phyloP scores from a whole-genome alignment of 2,329 filamentous ascomycete species.

The Aspergillus sojae region DNA sequence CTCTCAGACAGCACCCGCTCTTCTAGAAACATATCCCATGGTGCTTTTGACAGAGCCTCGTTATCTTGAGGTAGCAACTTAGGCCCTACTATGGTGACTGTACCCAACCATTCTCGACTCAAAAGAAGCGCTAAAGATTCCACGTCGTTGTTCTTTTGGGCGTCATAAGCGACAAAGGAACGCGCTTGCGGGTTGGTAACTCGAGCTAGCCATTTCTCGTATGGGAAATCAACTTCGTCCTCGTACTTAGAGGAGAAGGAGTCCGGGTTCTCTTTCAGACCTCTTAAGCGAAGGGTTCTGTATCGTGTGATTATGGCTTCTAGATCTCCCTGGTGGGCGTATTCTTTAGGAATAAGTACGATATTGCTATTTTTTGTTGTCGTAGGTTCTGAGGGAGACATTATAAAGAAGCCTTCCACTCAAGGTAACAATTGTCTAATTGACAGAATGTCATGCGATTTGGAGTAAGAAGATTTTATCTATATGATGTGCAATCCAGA shows the following conservation, averaged over 20 bases:
- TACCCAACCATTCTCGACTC: constrained; percentile 3
- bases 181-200: constrained; percentile 3
- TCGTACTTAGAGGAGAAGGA: constrained; percentile 10
- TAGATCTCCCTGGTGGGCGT: neutral
- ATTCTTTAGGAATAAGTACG: neutral
- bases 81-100: constrained; percentile 4
- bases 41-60: neutral
- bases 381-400: neutral
- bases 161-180: neutral
- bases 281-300: constrained; percentile 4
- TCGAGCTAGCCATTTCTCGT: constrained; percentile 5
- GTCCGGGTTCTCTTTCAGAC: constrained; percentile 6
- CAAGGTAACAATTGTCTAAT: neutral
- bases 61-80: neutral
- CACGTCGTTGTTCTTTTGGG: no score
- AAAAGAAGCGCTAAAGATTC: neutral
- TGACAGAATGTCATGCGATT: neutral
- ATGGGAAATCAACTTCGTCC: constrained; percentile 3
- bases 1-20: neutral
- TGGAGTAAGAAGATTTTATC: neutral
- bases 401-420: neutral
- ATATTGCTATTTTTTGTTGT: neutral
- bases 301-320: constrained; percentile 6
- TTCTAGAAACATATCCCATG: constrained; percentile 2
- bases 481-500: neutral